Evolutionary conservation across 2,329 filamentous ascomycete species (phyloP), one percentile per base, ranked within the genome.

Genomic region (Talaromyces atroroseus): DNA sequence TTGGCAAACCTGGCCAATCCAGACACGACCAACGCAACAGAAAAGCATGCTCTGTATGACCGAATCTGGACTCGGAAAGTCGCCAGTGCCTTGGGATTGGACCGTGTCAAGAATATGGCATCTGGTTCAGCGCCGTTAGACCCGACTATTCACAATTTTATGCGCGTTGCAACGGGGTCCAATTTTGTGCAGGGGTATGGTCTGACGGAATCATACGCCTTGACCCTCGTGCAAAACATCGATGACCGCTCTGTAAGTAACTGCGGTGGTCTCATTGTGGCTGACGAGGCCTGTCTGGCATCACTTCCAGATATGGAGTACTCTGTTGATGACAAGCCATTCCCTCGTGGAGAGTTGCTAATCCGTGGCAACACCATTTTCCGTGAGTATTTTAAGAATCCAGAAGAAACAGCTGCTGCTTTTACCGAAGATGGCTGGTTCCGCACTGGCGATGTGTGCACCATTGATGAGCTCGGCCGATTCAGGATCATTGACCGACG

Each of bases 221-320:
- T 87, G 29, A 84, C 82, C 21, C 80, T 87, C 12, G 82, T 84
- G 36, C 94, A 97, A 75, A 66, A 82, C 11, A 71, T 77, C 2
- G 80, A 81, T 48, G 94, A 99, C 71, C 85, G 89, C 68, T 82
- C 80, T 8, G 77, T 86, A 4, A 91, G 90, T 59, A 95, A 91
- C 74, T 92, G 92, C 64, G 94, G 94, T 52, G 84, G 82, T 5
- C 80, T 91, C 0, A 80, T 82, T 59, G 79, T 85, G 7, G 80
- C 79, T 58, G 74, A 81, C 8, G 94, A 99, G 76, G 76, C 86
- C 49, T 95, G 92, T 71, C 80, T 96, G 56, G 79, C 87, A 69
- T 95, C 92, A 52, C 88, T 95, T 6, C 92, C 92, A 1, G 92
- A 97, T 60, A 92, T 96, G 81, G 92, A 96, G 56, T 99, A 99